Evolutionary conservation across 768 basidiomycete species (phyloP).

Genomic region (Tricholoma sp.): DNA sequence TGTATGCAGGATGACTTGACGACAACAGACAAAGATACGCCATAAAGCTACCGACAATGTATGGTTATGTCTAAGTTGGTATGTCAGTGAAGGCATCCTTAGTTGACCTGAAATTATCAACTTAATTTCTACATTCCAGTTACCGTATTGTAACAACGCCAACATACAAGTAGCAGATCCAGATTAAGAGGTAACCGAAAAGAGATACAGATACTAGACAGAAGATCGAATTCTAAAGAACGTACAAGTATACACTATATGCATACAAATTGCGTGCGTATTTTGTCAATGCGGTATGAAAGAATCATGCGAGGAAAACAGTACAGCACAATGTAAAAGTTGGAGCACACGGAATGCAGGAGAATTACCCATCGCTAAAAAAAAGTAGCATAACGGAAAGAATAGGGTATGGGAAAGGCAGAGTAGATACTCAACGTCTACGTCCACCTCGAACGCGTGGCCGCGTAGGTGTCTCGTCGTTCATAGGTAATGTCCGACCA

Average conservation of each 20-base stretch:
- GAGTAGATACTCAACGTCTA: slow-evolving; percentile 34
- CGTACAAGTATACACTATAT: slow-evolving; percentile 5
- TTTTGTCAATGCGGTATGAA: slow-evolving; percentile 3
- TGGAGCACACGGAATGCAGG: neutral
- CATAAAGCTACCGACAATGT: too few species aligned
- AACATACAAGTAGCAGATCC: neutral
- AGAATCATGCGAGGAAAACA: neutral
- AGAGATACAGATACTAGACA: slow-evolving; percentile 1
- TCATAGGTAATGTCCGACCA: slow-evolving; percentile 25
- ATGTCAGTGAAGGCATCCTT: too few species aligned
- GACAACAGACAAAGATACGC: too few species aligned
- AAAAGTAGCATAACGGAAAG: neutral
- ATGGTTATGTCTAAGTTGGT: too few species aligned
- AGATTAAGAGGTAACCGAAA: slow-evolving; percentile 2
- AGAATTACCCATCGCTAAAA: neutral
- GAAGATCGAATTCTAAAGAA: neutral
- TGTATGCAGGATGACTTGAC: too few species aligned
- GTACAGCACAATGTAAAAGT: neutral
- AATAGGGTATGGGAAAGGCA: neutral
- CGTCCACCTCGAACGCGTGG: slow-evolving; percentile 48
- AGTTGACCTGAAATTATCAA: too few species aligned
- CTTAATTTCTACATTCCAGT: too few species aligned
- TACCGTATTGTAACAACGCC: too few species aligned
- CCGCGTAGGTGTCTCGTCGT: slow-evolving; percentile 55
- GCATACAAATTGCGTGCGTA: neutral